phyloP scores from a whole-genome alignment of 2,329 filamentous ascomycete genomes.

The Scedosporium dehoogii region DNA sequence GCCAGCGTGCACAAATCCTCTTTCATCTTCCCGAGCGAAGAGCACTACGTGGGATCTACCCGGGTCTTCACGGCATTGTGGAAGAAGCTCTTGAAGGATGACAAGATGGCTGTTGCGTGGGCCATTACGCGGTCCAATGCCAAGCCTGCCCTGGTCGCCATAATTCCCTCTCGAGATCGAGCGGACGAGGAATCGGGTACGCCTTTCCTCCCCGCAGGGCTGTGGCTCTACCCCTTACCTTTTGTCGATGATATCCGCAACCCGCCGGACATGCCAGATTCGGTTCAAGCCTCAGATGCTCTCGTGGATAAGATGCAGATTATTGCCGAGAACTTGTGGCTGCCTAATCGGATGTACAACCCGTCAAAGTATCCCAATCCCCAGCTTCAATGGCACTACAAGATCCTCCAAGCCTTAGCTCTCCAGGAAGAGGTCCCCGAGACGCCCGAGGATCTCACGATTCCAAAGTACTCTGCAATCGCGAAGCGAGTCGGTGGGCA shows the following conservation, averaged over 20 bases:
- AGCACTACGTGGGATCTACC: conserved; percentile 81
- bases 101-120: conserved; percentile 84
- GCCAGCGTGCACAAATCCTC: conserved; percentile 76
- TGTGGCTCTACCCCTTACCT: conserved; percentile 83
- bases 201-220: conserved; percentile 66
- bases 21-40: conserved; percentile 91
- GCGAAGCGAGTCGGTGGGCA: conserved; percentile 77
- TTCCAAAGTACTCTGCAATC: conserved; percentile 79
- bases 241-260: conserved; percentile 82
- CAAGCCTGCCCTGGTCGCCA: conserved; percentile 66
- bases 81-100: conserved; percentile 68
- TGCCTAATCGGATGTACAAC: conserved; percentile 78
- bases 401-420: conserved; percentile 81
- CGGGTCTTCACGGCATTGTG: conserved; percentile 87
- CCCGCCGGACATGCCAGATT: conserved; percentile 50
- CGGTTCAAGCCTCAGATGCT: conserved; percentile 51
- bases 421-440: conserved; percentile 85
- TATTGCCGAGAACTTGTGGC: conserved; percentile 75
- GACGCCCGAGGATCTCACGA: conserved; percentile 62
- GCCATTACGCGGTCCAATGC: conserved; percentile 76
- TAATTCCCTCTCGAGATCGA: conserved; percentile 64
- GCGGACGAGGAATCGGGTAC: conserved; percentile 55
- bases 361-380: conserved; percentile 86
- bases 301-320: conserved; percentile 74
- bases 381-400: conserved; percentile 93